Base-by-base conservation (phyloP, 768 basidiomycete genomes). In the Trametopsis cervina region DNA sequence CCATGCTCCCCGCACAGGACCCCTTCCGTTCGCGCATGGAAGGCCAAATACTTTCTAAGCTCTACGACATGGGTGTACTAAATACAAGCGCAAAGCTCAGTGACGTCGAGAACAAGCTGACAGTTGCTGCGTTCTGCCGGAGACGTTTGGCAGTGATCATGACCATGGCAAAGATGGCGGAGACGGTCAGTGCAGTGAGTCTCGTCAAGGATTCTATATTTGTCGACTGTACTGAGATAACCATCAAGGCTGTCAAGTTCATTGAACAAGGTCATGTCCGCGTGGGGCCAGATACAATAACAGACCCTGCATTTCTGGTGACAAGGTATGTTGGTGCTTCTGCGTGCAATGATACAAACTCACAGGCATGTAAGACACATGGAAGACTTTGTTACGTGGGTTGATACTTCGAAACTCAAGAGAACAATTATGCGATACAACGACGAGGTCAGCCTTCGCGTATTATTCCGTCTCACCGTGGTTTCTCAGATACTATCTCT, bases 331-430 rank as follows among this genome's bases (percentile, higher is more conserved):
- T 49, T 44, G 21, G 41, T 21, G 22, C 13, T 38, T 24, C 17
- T 1, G 9, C 35, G 6, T 24, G 6, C 4, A 18, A 29, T 47
- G 3, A n/a, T 49, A 18, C 40, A 41, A 24, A 51, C 33, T 25
- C 12, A 38, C 43, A 9, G 3, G 25, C 18, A 21, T 29, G 35
- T 40, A 25, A 89, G 95, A 58, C 88, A 92, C 56, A 94, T 96
- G 93, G 93, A 98, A 62, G 96, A 99, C 74, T 99, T 94, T 67
- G 91, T 98, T 39, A 99, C 96, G 27, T 99, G 96, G 96, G 94
- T 98, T 18, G 94, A 97, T 62, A 91, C 91, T 21, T 94, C 90
- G 56, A 95, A 95, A 64, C 78, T 97, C 62, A 97, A 95, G 80
- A 77, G 95, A 46, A 93, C 90, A 0, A 82, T 98, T 67, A 85